Base-by-base conservation (phyloP, 2,329 filamentous ascomycete species). In the Sodiomyces alkalinus region DNA sequence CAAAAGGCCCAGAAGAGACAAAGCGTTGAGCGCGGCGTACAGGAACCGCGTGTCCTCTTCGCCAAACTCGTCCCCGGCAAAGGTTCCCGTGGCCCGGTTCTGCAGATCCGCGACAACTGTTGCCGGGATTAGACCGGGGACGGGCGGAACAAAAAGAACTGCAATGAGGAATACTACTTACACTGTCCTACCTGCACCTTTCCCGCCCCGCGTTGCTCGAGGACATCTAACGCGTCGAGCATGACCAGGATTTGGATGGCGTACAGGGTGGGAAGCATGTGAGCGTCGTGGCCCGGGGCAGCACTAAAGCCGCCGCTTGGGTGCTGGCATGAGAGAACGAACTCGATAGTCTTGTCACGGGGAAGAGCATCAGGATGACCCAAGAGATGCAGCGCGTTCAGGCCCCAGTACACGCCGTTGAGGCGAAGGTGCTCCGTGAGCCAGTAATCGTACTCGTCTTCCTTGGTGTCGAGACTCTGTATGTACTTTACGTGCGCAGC, bases 391-490 rank as follows among this genome's bases (percentile, higher is more conserved):
- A 96, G 68, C 6, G 87, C 79, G 6, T 77, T 90, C 32, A 98
- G 58, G 10, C 90, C 90, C 90, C 90, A 98, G 55, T 98, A 98
- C 26, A 98, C 70, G 24, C 90, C 90, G 50, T 90, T 94, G 33
- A 98, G 68, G 35, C 90, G 83, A 40, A 98, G 66, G 51, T 98
- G 90, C 55, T 98, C 87, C 10, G 90, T 98, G 48, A 96, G 65
- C 80, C 87, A 94, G 60, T 96, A 98, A 53, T 94, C 85, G 43
- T 93, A 75, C 55, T 94, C 82, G 62, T 96, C 85, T 58, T 80
- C 85, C 48, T 80, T 77, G 40, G 78, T 85, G 54, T 98, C 85
- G 41, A 98, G 67, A 46, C 79, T 82, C 55, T 92, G 82, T 41
- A 98, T 83, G 52, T 96, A 98, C 48, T 74, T 73, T 44, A 96